A percentile compares a stretch with the other conserved stretches of the same genome.
Evolutionary conservation across 1,284 basidiomycete genomes (phyloP).

Genomic region (Rhodotorula sp.): DNA sequence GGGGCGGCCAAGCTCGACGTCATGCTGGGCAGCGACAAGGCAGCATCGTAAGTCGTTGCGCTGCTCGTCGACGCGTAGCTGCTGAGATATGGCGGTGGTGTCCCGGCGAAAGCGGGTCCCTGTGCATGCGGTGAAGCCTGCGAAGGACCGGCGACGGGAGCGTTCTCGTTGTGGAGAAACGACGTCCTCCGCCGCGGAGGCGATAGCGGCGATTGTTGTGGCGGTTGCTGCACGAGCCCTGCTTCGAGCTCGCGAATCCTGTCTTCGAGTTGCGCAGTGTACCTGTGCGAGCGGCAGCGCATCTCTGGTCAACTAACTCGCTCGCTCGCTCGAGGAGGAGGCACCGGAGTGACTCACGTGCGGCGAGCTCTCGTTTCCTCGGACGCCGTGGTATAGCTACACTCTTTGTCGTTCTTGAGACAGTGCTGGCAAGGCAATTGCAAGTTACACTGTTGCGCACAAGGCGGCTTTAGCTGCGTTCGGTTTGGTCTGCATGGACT

Average conservation of each 20-base stretch:
- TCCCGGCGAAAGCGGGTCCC: not conserved
- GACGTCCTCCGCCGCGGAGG: not conserved
- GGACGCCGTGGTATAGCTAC: not conserved
- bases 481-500: not conserved
- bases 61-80: no score
- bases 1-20: not conserved
- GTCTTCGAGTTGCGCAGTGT: not conserved
- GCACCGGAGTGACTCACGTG: not conserved
- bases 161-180: not conserved
- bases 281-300: not conserved
- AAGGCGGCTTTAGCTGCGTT: not conserved
- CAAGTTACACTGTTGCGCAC: not conserved
- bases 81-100: not conserved
- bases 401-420: conserved; percentile 2
- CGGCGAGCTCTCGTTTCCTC: not conserved
- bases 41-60: no score
- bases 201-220: not conserved
- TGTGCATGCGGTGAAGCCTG: not conserved
- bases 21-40: not conserved
- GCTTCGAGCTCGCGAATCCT: not conserved
- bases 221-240: not conserved
- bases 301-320: no score
- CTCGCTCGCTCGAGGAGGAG: not conserved
- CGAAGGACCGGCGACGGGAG: not conserved
- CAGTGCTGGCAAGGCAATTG: not conserved